Base-by-base conservation (phyloP, 164 flowering plant genomes). In the Houttuynia cordata region DNA sequence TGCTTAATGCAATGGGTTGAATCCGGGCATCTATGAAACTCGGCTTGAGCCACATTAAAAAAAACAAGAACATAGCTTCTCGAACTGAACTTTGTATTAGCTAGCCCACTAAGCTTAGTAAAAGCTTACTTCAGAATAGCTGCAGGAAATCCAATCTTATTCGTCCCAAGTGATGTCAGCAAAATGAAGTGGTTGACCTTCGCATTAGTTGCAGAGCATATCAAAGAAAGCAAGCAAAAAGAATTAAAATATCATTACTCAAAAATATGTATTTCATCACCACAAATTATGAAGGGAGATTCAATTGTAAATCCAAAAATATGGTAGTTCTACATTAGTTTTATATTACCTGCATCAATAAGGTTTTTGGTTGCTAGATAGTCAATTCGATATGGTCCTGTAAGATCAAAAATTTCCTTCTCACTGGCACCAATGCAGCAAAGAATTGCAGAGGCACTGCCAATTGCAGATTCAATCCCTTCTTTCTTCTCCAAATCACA, bases 361-460 rank as follows among this genome's bases (percentile, higher is more conserved):
- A 93, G 87, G 63, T 85, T 87, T 69, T 87, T 88, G 25, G 96
- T 79, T 57, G 98, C 98, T 70, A 42, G 73, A 67, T 79, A 93
- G 71, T 93, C 98, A 57, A 93, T 93, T 60, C 97, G 74, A 64
- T 77, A 93, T 50, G 98, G 98, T 61, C 98, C 98, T 24, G 94
- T 86, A 52, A 93, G 56, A 70, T 93, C 98, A 67, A 83, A 83
- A 52, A 88, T 62, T 63, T 93, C 98, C 78, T 93, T 93, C 76
- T 93, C 98, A 56, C 98, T 87, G 54, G 98, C 98, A 66, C 98
- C 98, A 68, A 93, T 89, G 84, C 97, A 87, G 77, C 97, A 93
- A 65, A 90, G 63, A 66, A 93, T 86, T 57, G 81, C 74, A 25
- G 97, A 86, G 34, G 97, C 87, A 63, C 78, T 83, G 45, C 87